These are phyloP conservation scores for Stagonosporopsis tanaceti DNA, from an alignment of 2,329 filamentous ascomycete species.

Conservation along the genomic window DNA sequence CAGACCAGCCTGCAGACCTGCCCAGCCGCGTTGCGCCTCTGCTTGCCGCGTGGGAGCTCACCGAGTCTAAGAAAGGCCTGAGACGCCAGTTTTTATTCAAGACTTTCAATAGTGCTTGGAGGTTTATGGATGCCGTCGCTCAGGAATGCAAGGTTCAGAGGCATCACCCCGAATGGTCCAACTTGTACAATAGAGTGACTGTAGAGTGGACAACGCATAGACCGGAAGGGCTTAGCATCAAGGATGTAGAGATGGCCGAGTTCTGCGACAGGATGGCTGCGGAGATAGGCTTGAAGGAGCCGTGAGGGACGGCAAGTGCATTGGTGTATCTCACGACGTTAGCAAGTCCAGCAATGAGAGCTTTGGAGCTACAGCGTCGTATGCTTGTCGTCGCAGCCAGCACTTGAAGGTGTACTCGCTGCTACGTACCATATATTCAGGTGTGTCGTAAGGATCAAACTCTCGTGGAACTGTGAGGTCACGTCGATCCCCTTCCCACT, in stretches of 20 bases:
- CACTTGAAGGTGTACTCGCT: background rate
- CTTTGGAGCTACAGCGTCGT: background rate
- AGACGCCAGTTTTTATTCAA: constrained; percentile 40
- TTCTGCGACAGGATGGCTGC: constrained; percentile 43
- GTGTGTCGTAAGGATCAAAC: background rate
- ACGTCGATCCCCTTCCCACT: background rate
- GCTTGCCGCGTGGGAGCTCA: constrained; percentile 35
- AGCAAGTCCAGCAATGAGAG: background rate
- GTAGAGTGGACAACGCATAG: constrained; percentile 49
- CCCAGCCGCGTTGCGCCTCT: constrained; percentile 35
- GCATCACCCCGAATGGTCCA: constrained; percentile 48
- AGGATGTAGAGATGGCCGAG: constrained; percentile 49
- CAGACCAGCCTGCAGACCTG: constrained; percentile 38
- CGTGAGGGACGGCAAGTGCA: background rate
- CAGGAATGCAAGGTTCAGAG: constrained; percentile 44
- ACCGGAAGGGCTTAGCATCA: constrained; percentile 45
- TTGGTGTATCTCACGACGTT: background rate
- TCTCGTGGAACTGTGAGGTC: background rate
- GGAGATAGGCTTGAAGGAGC: constrained; percentile 37
- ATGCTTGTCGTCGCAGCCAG: constrained; percentile 1
- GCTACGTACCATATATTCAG: background rate
- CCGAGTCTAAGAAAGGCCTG: constrained; percentile 35
- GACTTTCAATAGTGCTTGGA: constrained; percentile 43
- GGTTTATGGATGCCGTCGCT: constrained; percentile 45
- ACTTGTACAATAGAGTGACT: constrained; percentile 44